Percentiles rank a stretch among this genome's conserved stretches.
phyloP scores from a whole-genome alignment of 2,329 filamentous ascomycete genomes.

The Fusarium sp. region DNA sequence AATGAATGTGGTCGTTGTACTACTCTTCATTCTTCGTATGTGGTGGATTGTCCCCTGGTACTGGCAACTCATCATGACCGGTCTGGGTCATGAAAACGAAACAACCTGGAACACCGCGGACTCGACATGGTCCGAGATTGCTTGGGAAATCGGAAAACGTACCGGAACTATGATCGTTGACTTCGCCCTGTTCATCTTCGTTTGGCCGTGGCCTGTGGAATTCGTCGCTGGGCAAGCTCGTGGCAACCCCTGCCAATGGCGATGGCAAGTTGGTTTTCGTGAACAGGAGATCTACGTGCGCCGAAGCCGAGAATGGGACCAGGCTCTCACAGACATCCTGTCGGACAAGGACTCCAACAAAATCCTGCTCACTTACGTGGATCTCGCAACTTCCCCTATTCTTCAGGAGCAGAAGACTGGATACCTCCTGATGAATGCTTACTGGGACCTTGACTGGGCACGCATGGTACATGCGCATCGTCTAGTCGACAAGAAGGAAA shows the following conservation, averaged over 20 bases:
- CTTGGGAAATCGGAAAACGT: slow-evolving; percentile 69
- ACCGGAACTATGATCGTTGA: slow-evolving; percentile 78
- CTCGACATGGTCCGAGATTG: slow-evolving; percentile 68
- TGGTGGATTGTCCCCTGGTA: slow-evolving; percentile 80
- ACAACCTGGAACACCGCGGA: slow-evolving; percentile 72
- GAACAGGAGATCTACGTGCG: slow-evolving; percentile 85
- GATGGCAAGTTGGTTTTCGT: slow-evolving; percentile 80
- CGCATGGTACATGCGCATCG: slow-evolving; percentile 81
- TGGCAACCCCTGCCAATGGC: slow-evolving; percentile 78
- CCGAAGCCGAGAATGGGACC: slow-evolving; percentile 79
- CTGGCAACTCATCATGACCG: slow-evolving; percentile 71
- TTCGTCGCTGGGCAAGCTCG: slow-evolving; percentile 73
- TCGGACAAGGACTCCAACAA: slow-evolving; percentile 64
- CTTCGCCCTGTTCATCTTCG: slow-evolving; percentile 74
- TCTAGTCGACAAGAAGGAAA: slow-evolving; percentile 73
- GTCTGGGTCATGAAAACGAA: slow-evolving; percentile 75
- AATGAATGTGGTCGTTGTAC: slow-evolving; percentile 77
- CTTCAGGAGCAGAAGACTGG: slow-evolving; percentile 83
- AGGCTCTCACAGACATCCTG: slow-evolving; percentile 67
- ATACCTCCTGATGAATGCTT: slow-evolving; percentile 84
- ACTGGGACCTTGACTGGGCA: slow-evolving; percentile 90
- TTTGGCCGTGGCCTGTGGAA: slow-evolving; percentile 79
- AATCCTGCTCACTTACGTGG: slow-evolving; percentile 71
- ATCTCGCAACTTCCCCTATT: slow-evolving; percentile 76
- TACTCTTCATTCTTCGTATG: slow-evolving; percentile 75